A percentile compares a stretch with the other conserved stretches of the same genome.
Conservation (phyloP, 305 asterid species). For the Rubia balearica region DNA sequence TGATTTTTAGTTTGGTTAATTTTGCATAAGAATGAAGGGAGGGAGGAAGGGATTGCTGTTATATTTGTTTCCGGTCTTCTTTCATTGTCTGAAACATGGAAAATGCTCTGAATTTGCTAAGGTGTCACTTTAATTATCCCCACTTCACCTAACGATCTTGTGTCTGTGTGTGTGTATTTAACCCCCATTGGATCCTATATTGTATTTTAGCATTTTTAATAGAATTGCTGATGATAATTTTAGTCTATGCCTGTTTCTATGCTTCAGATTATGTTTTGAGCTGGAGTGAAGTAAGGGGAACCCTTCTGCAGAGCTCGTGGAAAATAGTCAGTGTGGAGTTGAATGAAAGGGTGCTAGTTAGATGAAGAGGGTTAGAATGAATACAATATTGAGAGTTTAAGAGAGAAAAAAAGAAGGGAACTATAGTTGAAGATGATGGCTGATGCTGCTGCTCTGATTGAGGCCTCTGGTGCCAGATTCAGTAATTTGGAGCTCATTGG, state of each 20-base stretch:
- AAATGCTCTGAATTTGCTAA: constrained; percentile 36
- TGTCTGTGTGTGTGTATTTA: constrained; percentile 17
- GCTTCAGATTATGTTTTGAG: constrained; percentile 22
- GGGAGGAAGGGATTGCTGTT: constrained; percentile 13
- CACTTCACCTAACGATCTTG: constrained; percentile 57
- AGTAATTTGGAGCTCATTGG: constrained; percentile 86
- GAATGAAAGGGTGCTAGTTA: constrained; percentile 17
- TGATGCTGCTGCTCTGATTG: constrained; percentile 67
- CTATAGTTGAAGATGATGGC: constrained; percentile 37
- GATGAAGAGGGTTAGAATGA: constrained; percentile 15
- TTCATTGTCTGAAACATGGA: constrained; percentile 17
- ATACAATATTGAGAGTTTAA: constrained; percentile 21
- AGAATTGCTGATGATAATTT: constrained; percentile 10
- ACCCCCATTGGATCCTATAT: constrained; percentile 28
- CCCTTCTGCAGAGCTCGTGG: constrained; percentile 14
- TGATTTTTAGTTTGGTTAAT: constrained; percentile 6
- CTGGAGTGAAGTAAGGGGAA: constrained; percentile 16
- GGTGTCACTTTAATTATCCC: constrained; percentile 47
- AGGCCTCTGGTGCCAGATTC: constrained; percentile 81
- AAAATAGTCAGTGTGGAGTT: constrained; percentile 17
- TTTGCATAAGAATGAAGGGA: constrained; percentile 16
- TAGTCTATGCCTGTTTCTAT: neutral
- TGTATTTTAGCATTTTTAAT: constrained; percentile 18
- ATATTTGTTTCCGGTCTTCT: constrained; percentile 19
- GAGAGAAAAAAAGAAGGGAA: constrained; percentile 12